Conservation (phyloP, 2,329 filamentous ascomycete species). For the Aspergillus spinulosporus region DNA sequence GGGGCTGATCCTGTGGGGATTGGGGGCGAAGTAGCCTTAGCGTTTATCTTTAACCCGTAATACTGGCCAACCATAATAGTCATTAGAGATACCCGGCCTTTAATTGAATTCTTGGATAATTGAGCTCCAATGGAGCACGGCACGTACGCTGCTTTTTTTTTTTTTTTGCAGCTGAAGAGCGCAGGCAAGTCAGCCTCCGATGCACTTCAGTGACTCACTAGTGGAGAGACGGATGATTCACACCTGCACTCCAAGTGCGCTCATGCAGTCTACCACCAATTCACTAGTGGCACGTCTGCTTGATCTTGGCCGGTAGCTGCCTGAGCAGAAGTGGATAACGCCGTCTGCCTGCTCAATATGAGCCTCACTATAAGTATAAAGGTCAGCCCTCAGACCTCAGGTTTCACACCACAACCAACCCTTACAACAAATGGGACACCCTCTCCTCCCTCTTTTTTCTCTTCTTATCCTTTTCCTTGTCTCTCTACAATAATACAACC, state of each 20-base stretch:
- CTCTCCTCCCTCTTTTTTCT: not conserved
- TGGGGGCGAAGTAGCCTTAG: not conserved
- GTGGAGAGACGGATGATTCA: not conserved
- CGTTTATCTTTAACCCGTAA: not conserved
- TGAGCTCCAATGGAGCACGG: not conserved
- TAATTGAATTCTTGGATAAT: slow-evolving; percentile 3
- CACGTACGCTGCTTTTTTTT: not conserved
- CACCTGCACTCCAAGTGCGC: not conserved
- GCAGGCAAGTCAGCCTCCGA: not conserved
- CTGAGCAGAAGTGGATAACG: not conserved
- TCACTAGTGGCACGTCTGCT: not conserved
- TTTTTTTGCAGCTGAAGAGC: not conserved
- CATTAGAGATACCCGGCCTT: slow-evolving; percentile 10
- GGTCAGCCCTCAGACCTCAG: not conserved
- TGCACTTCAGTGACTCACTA: not conserved
- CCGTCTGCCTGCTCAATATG: slow-evolving; percentile 1
- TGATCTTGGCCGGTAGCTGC: not conserved
- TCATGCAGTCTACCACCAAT: not conserved
- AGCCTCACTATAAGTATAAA: not conserved
- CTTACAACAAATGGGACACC: too few species aligned
- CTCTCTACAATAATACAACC: not conserved
- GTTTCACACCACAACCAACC: too few species aligned
- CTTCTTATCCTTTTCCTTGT: not conserved
- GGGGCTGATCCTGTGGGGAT: slow-evolving; percentile 1
- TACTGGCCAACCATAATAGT: slow-evolving; percentile 3